phyloP scores from a whole-genome alignment of 164 flowering plant species.

The Piper longum region DNA sequence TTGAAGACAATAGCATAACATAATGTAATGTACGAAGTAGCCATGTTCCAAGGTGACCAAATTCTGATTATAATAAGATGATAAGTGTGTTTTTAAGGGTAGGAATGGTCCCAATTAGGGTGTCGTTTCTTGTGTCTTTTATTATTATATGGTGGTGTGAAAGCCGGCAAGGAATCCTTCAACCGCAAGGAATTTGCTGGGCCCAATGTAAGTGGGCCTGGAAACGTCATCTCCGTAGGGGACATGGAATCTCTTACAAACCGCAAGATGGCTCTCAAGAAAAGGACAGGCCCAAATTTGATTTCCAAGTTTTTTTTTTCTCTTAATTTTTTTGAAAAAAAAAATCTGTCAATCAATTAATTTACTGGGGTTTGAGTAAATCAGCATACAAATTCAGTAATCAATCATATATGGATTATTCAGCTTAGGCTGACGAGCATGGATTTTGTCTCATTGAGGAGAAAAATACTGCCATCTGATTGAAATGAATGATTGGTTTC shows the following conservation, averaged over 20 bases:
- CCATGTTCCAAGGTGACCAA: neutral
- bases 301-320: no score
- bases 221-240: neutral
- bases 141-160: neutral
- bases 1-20: no score
- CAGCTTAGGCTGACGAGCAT: neutral
- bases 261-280: neutral
- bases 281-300: conserved; percentile 1
- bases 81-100: no score
- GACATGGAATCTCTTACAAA: conserved; percentile 4
- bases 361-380: neutral
- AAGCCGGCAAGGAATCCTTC: neutral
- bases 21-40: no score
- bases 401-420: neutral
- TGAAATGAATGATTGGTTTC: neutral
- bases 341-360: neutral
- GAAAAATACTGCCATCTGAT: neutral
- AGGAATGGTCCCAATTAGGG: neutral
- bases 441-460: neutral
- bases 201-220: neutral
- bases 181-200: neutral
- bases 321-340: no score
- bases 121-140: conserved; percentile 1
- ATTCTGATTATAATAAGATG: no score
- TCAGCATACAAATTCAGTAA: neutral